These are phyloP conservation scores for Pseudogymnoascus pannorum DNA, from an alignment of 2,329 filamentous ascomycete genomes.

Conservation along the genomic window DNA sequence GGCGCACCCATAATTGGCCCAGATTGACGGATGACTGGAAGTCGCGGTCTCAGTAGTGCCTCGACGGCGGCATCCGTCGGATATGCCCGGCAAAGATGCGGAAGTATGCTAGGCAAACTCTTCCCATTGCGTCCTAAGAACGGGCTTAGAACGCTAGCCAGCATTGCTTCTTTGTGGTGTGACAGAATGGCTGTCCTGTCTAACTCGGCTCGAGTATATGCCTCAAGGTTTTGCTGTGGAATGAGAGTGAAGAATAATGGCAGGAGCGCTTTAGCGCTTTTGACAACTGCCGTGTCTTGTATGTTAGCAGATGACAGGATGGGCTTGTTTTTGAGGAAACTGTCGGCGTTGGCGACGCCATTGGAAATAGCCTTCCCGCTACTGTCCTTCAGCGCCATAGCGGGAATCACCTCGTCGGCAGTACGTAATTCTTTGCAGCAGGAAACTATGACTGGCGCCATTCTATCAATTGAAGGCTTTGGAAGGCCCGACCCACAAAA, in stretches of 20 bases:
- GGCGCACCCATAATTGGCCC: slow-evolving; percentile 24
- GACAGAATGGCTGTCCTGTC: slow-evolving; percentile 75
- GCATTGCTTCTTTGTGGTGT: slow-evolving; percentile 62
- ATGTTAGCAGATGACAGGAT: slow-evolving; percentile 17
- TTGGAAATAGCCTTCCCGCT: slow-evolving; percentile 24
- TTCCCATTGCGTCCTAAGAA: slow-evolving; percentile 56
- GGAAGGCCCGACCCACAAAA: slow-evolving; percentile 59
- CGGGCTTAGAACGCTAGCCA: slow-evolving; percentile 77
- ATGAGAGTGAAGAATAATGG: slow-evolving; percentile 54
- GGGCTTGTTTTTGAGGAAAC: slow-evolving; percentile 51
- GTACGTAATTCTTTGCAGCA: slow-evolving; percentile 71
- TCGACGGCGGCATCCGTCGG: slow-evolving; percentile 61
- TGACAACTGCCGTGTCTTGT: slow-evolving; percentile 40
- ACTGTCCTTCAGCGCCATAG: slow-evolving; percentile 26
- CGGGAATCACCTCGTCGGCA: slow-evolving; percentile 26
- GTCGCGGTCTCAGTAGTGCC: slow-evolving; percentile 50
- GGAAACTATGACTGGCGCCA: slow-evolving; percentile 54
- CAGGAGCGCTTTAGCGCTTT: slow-evolving; percentile 56
- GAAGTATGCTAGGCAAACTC: slow-evolving; percentile 67
- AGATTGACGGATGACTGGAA: slow-evolving; percentile 33
- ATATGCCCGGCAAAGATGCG: slow-evolving; percentile 65
- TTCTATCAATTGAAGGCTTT: slow-evolving; percentile 56
- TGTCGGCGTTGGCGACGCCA: slow-evolving; percentile 57
- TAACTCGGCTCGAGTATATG: slow-evolving; percentile 64
- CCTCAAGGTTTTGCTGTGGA: slow-evolving; percentile 60